Conservation (phyloP, 2,329 filamentous ascomycete species). For the Penicillium sp. region DNA sequence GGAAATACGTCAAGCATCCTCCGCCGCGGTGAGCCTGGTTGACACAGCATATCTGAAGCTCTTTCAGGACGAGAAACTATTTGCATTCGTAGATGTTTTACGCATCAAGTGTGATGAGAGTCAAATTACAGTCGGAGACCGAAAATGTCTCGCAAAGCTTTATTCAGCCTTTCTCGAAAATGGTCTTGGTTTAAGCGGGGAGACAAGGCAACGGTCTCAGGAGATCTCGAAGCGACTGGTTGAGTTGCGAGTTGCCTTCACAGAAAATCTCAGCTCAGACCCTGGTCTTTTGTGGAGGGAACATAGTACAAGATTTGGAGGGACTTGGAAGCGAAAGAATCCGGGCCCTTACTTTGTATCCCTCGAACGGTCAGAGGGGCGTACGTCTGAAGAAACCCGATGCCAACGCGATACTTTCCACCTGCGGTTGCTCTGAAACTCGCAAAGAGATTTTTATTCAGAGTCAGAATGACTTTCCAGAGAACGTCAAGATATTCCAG, state of each 20-base stretch:
- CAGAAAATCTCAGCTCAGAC: slow-evolving; percentile 9
- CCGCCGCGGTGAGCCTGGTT: slow-evolving; percentile 3
- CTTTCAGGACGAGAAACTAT: background rate
- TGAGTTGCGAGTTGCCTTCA: slow-evolving; percentile 8
- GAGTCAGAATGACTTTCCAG: background rate
- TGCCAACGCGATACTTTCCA: background rate
- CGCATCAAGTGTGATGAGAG: background rate
- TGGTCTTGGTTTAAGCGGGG: background rate
- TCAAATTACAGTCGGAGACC: slow-evolving; percentile 8
- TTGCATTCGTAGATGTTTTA: background rate
- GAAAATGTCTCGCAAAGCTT: slow-evolving; percentile 9
- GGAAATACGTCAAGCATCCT: slow-evolving; percentile 8
- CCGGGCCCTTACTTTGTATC: background rate
- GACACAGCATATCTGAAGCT: slow-evolving; percentile 8
- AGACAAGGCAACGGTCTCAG: background rate
- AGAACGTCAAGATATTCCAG: background rate
- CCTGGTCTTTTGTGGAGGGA: slow-evolving; percentile 7
- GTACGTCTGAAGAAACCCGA: background rate
- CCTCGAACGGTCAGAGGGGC: background rate
- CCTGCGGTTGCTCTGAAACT: background rate
- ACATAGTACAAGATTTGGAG: slow-evolving; percentile 4
- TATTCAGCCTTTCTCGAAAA: slow-evolving; percentile 5
- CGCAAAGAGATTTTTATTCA: background rate
- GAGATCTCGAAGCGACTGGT: slow-evolving; percentile 7
- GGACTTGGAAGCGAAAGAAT: slow-evolving; percentile 7